phyloP scores from a whole-genome alignment of 441 rosid species.

The Sinapis alba region DNA sequence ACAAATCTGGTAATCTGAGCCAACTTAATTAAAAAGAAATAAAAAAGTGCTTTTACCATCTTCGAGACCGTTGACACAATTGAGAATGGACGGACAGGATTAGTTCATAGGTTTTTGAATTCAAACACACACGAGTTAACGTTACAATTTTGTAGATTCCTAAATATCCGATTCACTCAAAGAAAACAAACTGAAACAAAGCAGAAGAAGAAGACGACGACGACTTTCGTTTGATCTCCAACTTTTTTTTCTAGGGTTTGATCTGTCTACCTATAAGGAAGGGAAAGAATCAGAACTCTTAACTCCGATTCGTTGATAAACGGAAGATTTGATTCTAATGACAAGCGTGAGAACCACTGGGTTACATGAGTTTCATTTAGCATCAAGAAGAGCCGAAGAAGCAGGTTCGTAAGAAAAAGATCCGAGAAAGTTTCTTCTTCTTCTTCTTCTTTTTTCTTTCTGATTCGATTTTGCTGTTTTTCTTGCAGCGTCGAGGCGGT shows the following conservation, averaged over 20 bases:
- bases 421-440: background rate
- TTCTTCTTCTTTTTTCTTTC: background rate
- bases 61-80: slow-evolving; percentile 23
- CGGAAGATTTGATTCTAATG: slow-evolving; percentile 41
- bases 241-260: background rate
- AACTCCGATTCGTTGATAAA: too few relatives aligned
- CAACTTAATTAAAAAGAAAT: background rate
- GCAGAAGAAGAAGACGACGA: slow-evolving; percentile 15
- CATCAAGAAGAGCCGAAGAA: slow-evolving; percentile 94
- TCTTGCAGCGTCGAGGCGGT: slow-evolving; percentile 72
- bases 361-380: slow-evolving; percentile 61
- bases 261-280: too few relatives aligned
- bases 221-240: background rate
- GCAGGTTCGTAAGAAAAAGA: slow-evolving; percentile 40
- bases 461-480: background rate
- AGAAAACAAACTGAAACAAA: background rate
- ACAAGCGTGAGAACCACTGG: slow-evolving; percentile 52
- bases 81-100: slow-evolving; percentile 28
- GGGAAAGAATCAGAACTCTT: too few relatives aligned
- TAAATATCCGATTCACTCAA: slow-evolving; percentile 27
- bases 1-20: background rate
- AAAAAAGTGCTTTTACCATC: slow-evolving; percentile 13
- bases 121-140: slow-evolving; percentile 37
- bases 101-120: slow-evolving; percentile 16
- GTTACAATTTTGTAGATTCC: slow-evolving; percentile 37